Percentiles rank a stretch among this genome's conserved stretches.
These are phyloP conservation scores for Drechslerella coelobrocha DNA, from an alignment of 2,329 filamentous ascomycete genomes.

Conservation along the genomic window DNA sequence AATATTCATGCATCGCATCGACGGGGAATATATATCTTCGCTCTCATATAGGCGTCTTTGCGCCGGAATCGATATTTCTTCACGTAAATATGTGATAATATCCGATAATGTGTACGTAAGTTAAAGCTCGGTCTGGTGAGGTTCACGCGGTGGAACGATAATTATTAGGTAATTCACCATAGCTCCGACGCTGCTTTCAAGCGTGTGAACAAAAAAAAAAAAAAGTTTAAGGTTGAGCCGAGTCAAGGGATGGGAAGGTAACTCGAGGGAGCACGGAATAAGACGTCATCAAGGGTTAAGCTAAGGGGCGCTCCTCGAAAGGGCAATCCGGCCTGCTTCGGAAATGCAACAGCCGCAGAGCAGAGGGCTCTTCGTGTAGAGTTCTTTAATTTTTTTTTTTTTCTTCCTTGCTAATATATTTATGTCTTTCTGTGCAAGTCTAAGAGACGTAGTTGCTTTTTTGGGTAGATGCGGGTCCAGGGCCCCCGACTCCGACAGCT, in stretches of 20 bases:
- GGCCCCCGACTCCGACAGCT: conserved; percentile 12
- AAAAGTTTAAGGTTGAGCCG: neutral
- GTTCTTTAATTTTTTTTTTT: neutral
- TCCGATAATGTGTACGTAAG: neutral
- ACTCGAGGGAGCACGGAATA: conserved; percentile 8
- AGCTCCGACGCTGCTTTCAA: too few species aligned
- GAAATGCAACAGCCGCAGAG: neutral
- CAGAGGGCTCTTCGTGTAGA: neutral
- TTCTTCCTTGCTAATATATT: neutral
- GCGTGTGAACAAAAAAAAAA: too few species aligned
- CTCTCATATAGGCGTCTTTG: neutral
- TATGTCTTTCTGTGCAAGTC: neutral
- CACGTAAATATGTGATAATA: conserved; percentile 3
- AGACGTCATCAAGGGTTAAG: conserved; percentile 20
- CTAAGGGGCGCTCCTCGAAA: neutral
- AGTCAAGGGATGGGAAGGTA: neutral
- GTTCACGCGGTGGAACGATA: neutral
- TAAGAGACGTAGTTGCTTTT: conserved; percentile 1
- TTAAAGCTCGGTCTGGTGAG: neutral
- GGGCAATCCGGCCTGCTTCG: conserved; percentile 3
- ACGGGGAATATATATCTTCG: too few species aligned
- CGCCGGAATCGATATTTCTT: neutral
- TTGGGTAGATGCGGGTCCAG: neutral
- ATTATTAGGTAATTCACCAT: neutral
- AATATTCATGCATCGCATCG: too few species aligned